Evolutionary conservation across 441 rosid genomes (phyloP).

Genomic region (Erodium texanum): DNA sequence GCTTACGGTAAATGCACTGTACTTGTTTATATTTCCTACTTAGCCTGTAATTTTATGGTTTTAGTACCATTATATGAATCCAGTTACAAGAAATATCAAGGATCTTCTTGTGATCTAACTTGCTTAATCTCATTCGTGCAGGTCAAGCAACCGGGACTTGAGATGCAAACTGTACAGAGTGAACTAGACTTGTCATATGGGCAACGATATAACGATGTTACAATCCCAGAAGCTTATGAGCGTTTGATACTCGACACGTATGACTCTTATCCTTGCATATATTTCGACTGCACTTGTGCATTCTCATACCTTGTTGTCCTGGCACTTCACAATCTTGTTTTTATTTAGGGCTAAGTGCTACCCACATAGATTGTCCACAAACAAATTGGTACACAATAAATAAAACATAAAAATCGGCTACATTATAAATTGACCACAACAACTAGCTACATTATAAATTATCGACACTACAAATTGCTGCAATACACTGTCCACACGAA

Average conservation of each 20-base stretch:
- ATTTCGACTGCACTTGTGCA: neutral
- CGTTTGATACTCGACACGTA: constrained; percentile 99
- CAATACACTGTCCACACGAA: too few relatives aligned
- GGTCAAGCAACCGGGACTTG: constrained; percentile 97
- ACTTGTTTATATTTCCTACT: too few relatives aligned
- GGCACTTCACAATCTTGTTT: too few relatives aligned
- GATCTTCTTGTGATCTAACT: neutral
- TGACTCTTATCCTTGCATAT: constrained; percentile 13
- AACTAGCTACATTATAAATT: too few relatives aligned
- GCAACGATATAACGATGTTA: constrained; percentile 75
- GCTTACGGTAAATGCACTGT: constrained; percentile 61
- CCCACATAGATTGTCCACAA: too few relatives aligned
- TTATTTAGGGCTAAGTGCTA: too few relatives aligned
- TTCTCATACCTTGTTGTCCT: constrained; percentile 2
- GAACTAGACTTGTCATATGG: constrained; percentile 89
- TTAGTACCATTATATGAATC: neutral
- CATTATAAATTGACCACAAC: too few relatives aligned
- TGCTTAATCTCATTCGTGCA: constrained; percentile 25
- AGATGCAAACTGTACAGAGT: constrained; percentile 88
- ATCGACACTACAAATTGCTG: too few relatives aligned
- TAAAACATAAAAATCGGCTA: too few relatives aligned
- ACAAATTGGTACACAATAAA: too few relatives aligned
- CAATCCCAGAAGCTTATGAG: constrained; percentile 92
- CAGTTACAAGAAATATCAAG: constrained; percentile 6
- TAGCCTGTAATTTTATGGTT: neutral